phyloP scores from a whole-genome alignment of 768 basidiomycete genomes.

The Pilatotrama ljubarskyi region DNA sequence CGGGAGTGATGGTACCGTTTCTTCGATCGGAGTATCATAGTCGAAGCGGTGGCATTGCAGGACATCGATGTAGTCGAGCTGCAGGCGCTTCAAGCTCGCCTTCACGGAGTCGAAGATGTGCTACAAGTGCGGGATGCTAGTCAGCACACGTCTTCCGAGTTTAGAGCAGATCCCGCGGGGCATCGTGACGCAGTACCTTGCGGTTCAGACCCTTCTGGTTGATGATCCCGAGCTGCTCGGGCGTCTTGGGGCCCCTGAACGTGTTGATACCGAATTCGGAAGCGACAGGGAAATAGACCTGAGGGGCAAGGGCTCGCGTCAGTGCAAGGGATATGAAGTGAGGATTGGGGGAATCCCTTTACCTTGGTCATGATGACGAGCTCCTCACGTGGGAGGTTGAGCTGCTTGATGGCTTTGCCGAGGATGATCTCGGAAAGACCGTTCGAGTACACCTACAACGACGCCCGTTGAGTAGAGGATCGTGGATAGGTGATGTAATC shows the following conservation, averaged over 20 bases:
- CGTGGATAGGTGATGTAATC: too few relatives aligned
- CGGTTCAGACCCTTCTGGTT: conserved; percentile 40
- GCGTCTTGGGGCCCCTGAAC: neutral
- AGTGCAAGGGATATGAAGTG: neutral
- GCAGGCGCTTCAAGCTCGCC: conserved; percentile 42
- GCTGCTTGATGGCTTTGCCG: conserved; percentile 48
- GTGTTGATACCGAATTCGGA: conserved; percentile 7
- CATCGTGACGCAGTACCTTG: conserved; percentile 28
- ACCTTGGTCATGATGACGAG: conserved; percentile 55
- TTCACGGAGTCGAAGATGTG: conserved; percentile 61
- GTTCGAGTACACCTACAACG: conserved; percentile 38
- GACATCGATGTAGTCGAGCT: conserved; percentile 48
- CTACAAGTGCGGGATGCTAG: too few relatives aligned
- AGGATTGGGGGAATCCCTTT: neutral
- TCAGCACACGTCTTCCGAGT: too few relatives aligned
- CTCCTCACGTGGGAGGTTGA: conserved; percentile 46
- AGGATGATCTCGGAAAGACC: conserved; percentile 46
- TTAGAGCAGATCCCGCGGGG: too few relatives aligned
- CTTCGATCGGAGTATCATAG: conserved; percentile 40
- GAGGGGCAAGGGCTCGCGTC: neutral
- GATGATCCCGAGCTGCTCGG: conserved; percentile 33
- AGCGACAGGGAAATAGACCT: conserved; percentile 23
- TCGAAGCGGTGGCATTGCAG: conserved; percentile 26
- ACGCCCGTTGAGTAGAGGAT: too few relatives aligned
- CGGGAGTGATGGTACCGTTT: conserved; percentile 22